Evolutionary conservation across 768 basidiomycete species (phyloP).

Genomic region (Pilatotrama ljubarskyi): DNA sequence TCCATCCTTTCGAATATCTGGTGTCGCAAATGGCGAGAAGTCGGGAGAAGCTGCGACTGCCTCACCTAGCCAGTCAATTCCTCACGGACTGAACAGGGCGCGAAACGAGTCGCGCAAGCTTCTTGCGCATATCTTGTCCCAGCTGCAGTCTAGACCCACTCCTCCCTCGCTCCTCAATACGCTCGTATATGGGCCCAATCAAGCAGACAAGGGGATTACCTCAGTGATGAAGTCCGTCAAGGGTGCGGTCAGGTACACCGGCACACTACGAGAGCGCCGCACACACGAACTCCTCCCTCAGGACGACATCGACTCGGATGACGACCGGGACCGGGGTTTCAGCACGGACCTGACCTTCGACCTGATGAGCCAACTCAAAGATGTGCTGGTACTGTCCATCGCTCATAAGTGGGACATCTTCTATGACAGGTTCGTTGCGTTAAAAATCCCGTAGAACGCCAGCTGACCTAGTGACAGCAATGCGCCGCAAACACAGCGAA

Average conservation of each 20-base stretch:
- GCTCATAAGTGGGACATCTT: constrained; percentile 65
- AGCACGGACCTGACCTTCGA: constrained; percentile 68
- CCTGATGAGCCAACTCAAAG: constrained; percentile 61
- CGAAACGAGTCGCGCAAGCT: constrained; percentile 69
- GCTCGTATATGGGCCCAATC: constrained; percentile 16
- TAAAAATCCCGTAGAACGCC: background rate
- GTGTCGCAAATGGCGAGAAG: constrained; percentile 27
- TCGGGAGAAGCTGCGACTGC: constrained; percentile 22
- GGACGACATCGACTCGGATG: constrained; percentile 44
- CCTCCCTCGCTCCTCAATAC: constrained; percentile 54
- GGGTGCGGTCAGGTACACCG: constrained; percentile 28
- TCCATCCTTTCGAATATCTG: constrained; percentile 33
- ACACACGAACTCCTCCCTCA: constrained; percentile 19
- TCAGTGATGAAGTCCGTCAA: constrained; percentile 24
- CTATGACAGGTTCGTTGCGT: constrained; percentile 45
- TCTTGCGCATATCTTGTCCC: constrained; percentile 60
- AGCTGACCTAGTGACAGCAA: background rate
- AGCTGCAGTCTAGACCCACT: constrained; percentile 56
- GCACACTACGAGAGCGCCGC: constrained; percentile 22
- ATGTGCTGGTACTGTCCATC: constrained; percentile 56
- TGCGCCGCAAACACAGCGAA: constrained; percentile 10
- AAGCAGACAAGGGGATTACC: constrained; percentile 9
- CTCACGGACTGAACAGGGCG: constrained; percentile 40
- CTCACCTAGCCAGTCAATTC: constrained; percentile 15
- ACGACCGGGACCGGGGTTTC: constrained; percentile 42